Evolutionary conservation across 2,329 filamentous ascomycete species (phyloP), one percentile per base, ranked within the genome.

Genomic region (Aspergillus candidus): DNA sequence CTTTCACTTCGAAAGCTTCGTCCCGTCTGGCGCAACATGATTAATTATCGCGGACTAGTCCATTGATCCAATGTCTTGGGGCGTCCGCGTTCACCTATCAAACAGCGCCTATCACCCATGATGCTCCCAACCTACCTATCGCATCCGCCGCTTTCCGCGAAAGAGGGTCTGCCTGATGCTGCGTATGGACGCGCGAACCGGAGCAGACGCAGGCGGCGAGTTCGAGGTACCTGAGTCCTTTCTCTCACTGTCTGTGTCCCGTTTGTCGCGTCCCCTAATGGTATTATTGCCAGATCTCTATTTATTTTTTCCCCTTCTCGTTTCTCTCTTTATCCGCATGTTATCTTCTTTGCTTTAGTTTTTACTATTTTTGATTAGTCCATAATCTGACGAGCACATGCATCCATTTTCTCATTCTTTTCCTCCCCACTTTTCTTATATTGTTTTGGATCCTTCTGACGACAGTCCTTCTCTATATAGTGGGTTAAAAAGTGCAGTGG

Each of bases 1-100:
- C 17, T 32, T 36, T 39, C 35, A 37, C 36, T 35, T 43, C 41
- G 43, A 36, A 33, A 42, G n/a, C 33, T 42, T 45, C 22, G 7
- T 27, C 22, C 22, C 6, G 22, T 27, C 22, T 27, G 22, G 22
- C 22, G 22, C 22, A 27, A 27, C 22, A 27, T 10, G 7, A 27
- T 27, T 27, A 27, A 27, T 27, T 8, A 27, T 27, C 22, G 22
- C 22, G 22, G 22, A 27, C 37, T 49, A 43, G 45, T 49, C 44
- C 29, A 40, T 51, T 50, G 51, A 55, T 46, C 54, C 53, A 56
- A 53, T 43, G 34, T 52, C 44, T 42, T 54, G 46, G 52, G 46
- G 49, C 49, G 49, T 40, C 44, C 46, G 44, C 49, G 37, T 49
- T 48, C 45, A 40, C 53, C 53, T 51, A 53, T 49, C 53, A 52